Evolutionary conservation across 768 basidiomycete species (phyloP).

Genomic region (Filobasidium floriforme): DNA sequence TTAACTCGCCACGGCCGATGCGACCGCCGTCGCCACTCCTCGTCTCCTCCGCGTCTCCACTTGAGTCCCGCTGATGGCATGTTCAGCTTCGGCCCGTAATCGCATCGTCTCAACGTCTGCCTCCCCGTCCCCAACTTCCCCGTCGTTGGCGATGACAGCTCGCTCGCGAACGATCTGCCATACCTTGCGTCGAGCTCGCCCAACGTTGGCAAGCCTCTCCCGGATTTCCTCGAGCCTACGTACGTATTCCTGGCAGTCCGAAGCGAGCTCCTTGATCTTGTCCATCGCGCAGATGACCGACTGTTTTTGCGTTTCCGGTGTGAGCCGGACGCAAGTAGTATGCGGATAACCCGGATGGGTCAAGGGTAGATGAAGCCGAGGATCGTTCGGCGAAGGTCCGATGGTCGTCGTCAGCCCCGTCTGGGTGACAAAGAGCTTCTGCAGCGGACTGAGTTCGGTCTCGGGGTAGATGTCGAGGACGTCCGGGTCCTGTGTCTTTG

Average conservation of each 20-base stretch:
- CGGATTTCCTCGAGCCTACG: slow-evolving; percentile 43
- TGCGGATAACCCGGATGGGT: slow-evolving; percentile 25
- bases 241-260: slow-evolving; percentile 45
- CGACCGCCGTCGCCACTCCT: slow-evolving; percentile 19
- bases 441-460: slow-evolving; percentile 31
- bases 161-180: slow-evolving; percentile 44
- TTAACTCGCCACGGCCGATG: slow-evolving; percentile 13
- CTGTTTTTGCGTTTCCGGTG: slow-evolving; percentile 32
- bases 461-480: slow-evolving; percentile 11
- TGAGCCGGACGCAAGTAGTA: slow-evolving; percentile 36
- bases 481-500: not conserved
- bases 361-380: slow-evolving; percentile 17
- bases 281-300: slow-evolving; percentile 42
- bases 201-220: slow-evolving; percentile 42
- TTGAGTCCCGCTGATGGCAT: slow-evolving; percentile 13
- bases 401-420: slow-evolving; percentile 33
- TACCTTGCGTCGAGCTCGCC: slow-evolving; percentile 41
- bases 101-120: slow-evolving; percentile 23
- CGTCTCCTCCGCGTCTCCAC: slow-evolving; percentile 17
- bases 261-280: slow-evolving; percentile 39
- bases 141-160: slow-evolving; percentile 23
- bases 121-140: slow-evolving; percentile 16
- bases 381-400: slow-evolving; percentile 22
- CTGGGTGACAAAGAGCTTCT: slow-evolving; percentile 41
- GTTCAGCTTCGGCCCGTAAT: slow-evolving; percentile 19